Percentiles rank a stretch among this genome's conserved stretches.
Evolutionary conservation across 208 protist genomes (phyloP).

Genomic region (Acanthamoeba polyphaga): DNA sequence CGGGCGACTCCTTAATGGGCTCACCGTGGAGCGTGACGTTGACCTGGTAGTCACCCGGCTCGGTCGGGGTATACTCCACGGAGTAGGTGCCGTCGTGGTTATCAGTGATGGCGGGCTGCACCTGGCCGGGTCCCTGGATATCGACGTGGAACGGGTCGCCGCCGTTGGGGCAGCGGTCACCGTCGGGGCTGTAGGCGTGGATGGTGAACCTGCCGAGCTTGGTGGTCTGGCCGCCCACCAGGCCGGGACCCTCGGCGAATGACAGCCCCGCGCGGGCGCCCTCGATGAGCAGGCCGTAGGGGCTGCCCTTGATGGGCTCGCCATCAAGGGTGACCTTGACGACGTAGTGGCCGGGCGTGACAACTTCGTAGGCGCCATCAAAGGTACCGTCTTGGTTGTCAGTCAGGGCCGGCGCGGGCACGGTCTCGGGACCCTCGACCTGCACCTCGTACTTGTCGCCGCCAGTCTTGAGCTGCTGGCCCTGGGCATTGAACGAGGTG

Average conservation of each 20-base stretch:
- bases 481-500: slow-evolving; percentile 71
- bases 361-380: slow-evolving; percentile 78
- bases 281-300: slow-evolving; percentile 81
- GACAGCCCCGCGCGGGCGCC: slow-evolving; percentile 64
- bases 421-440: slow-evolving; percentile 58
- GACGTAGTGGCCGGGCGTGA: slow-evolving; percentile 77
- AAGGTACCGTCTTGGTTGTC: slow-evolving; percentile 87
- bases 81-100: slow-evolving; percentile 87
- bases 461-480: slow-evolving; percentile 50
- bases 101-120: slow-evolving; percentile 77
- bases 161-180: slow-evolving; percentile 57
- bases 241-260: slow-evolving; percentile 81
- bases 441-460: slow-evolving; percentile 72
- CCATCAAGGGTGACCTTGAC: slow-evolving; percentile 81
- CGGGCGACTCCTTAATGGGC: slow-evolving; percentile 78
- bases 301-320: slow-evolving; percentile 78
- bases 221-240: slow-evolving; percentile 79
- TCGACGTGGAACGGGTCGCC: slow-evolving; percentile 83
- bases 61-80: slow-evolving; percentile 81
- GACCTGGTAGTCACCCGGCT: slow-evolving; percentile 71
- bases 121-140: slow-evolving; percentile 73
- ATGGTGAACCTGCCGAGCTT: slow-evolving; percentile 82
- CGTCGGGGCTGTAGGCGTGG: slow-evolving; percentile 74
- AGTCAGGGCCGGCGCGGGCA: slow-evolving; percentile 73
- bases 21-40: slow-evolving; percentile 79